Conservation (phyloP, 495 filamentous ascomycete genomes). For the Thozetella sp. region DNA sequence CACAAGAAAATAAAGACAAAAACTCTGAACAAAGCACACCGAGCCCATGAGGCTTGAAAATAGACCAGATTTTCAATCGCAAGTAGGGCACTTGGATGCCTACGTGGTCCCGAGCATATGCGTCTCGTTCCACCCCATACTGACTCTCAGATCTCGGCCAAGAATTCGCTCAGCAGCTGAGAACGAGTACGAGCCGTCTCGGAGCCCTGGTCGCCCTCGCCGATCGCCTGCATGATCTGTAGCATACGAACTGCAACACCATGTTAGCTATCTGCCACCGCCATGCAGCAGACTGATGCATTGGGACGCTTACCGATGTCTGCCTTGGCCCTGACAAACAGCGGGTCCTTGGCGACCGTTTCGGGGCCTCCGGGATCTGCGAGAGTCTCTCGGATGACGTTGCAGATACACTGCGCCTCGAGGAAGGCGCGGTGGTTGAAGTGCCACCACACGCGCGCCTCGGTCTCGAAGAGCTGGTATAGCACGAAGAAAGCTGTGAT, state of each 20-base stretch:
- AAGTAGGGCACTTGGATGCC: too few relatives aligned
- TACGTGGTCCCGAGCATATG: too few relatives aligned
- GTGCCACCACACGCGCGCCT: slow-evolving; percentile 77
- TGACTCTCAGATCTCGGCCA: background rate
- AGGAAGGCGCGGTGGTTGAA: slow-evolving; percentile 75
- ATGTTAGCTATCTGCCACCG: slow-evolving; percentile 10
- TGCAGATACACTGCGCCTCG: slow-evolving; percentile 59
- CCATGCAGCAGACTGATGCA: background rate
- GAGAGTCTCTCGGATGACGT: slow-evolving; percentile 41
- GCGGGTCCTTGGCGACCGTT: slow-evolving; percentile 43
- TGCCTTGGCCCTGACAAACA: slow-evolving; percentile 53
- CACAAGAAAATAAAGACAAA: background rate
- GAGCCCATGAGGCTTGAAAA: too few relatives aligned
- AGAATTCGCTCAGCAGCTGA: slow-evolving; percentile 54
- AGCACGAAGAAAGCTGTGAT: slow-evolving; percentile 67
- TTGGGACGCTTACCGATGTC: slow-evolving; percentile 52
- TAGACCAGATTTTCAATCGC: too few relatives aligned
- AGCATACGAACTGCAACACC: slow-evolving; percentile 50
- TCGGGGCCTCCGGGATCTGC: background rate
- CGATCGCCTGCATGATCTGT: slow-evolving; percentile 56
- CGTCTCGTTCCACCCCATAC: too few relatives aligned
- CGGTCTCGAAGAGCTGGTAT: slow-evolving; percentile 59
- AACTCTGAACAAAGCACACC: too few relatives aligned
- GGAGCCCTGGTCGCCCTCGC: slow-evolving; percentile 49
- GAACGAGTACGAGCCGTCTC: slow-evolving; percentile 58